phyloP scores from a whole-genome alignment of 352 stramenopile species.

The Peronospora tabacina region DNA sequence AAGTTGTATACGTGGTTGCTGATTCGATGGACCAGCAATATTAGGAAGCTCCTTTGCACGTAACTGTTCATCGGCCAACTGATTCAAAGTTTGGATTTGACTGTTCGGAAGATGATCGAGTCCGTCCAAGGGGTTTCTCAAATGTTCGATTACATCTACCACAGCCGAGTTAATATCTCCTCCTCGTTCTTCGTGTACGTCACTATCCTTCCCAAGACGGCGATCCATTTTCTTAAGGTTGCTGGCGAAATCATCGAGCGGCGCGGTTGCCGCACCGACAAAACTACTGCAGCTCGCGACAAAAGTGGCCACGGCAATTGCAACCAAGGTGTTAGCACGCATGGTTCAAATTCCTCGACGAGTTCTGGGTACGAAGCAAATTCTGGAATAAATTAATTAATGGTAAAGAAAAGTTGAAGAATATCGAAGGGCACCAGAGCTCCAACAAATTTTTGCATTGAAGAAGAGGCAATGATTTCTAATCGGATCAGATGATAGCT shows the following conservation, averaged over 20 bases:
- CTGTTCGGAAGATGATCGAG: no score
- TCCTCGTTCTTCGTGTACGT: not conserved
- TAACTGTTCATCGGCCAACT: no score
- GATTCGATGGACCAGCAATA: no score
- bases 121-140: no score
- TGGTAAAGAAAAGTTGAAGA: not conserved
- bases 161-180: no score
- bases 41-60: no score
- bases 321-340: not conserved
- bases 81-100: no score
- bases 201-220: not conserved
- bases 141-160: no score
- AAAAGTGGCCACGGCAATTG: not conserved
- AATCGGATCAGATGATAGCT: no score
- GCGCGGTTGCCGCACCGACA: not conserved
- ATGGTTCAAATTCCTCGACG: not conserved
- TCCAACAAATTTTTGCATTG: not conserved
- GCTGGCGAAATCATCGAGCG: no score
- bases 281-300: slow-evolving; percentile 1
- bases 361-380: not conserved
- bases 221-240: not conserved
- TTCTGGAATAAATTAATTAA: not conserved
- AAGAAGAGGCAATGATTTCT: not conserved
- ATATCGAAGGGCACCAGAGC: not conserved
- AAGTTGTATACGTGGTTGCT: no score